Percentiles rank a stretch among this genome's conserved stretches.
These are phyloP conservation scores for Amanita muscaria DNA, from an alignment of 768 basidiomycete genomes.

Conservation along the genomic window DNA sequence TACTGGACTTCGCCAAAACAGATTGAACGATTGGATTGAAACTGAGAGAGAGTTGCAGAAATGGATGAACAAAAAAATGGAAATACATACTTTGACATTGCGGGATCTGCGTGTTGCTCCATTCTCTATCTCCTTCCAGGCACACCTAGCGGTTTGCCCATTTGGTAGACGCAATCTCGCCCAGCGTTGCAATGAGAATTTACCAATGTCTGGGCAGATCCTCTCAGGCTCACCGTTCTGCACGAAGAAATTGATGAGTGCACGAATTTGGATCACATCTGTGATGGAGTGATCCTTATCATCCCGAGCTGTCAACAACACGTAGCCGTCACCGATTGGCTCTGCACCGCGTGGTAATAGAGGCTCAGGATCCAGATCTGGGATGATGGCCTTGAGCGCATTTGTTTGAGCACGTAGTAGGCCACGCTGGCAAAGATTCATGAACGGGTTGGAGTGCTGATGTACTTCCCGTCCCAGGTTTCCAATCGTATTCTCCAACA, in stretches of 20 bases:
- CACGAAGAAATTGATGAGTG: not conserved
- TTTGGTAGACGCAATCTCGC: slow-evolving; percentile 14
- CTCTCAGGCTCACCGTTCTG: not conserved
- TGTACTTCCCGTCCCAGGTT: too few species aligned
- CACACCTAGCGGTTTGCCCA: too few species aligned
- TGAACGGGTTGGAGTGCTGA: too few species aligned
- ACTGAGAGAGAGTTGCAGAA: not conserved
- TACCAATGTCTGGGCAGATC: not conserved
- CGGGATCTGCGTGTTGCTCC: slow-evolving; percentile 2
- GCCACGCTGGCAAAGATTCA: too few species aligned
- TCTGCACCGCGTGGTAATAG: slow-evolving; percentile 1
- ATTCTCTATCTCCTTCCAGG: slow-evolving; percentile 9
- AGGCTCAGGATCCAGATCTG: slow-evolving; percentile 3
- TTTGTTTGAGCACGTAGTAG: too few species aligned
- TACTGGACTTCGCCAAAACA: slow-evolving; percentile 1
- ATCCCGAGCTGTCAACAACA: not conserved
- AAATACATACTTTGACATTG: too few species aligned
- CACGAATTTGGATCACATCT: not conserved
- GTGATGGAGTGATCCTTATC: not conserved
- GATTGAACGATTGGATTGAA: not conserved
- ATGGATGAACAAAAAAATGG: not conserved
- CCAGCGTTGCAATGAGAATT: slow-evolving; percentile 10
- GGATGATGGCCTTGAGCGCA: slow-evolving; percentile 11
- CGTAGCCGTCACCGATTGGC: too few species aligned
- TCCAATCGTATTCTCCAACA: too few species aligned